Percentiles rank a stretch among this genome's conserved stretches.
Conservation (phyloP, 352 stramenopile genomes). For the Blastocystis sp. region DNA sequence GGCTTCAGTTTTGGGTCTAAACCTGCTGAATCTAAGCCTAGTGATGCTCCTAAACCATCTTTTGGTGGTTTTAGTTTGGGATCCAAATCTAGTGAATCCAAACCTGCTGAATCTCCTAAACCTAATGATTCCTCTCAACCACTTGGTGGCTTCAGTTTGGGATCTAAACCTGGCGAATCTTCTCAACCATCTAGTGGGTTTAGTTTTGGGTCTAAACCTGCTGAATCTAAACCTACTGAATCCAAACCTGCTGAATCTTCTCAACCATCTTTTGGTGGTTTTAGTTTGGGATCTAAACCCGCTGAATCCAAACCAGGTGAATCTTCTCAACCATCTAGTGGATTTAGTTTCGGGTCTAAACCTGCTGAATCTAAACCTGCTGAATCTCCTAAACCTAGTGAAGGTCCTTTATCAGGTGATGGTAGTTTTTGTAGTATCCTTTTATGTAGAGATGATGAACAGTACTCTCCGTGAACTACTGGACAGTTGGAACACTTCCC, state of each 20-base stretch:
- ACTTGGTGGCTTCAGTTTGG: not conserved
- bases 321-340: not conserved
- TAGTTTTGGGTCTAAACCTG: not conserved
- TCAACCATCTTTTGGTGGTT: not conserved
- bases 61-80: not conserved
- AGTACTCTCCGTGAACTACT: not conserved
- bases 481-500: not conserved
- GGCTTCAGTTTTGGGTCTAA: constrained; percentile 12
- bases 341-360: not conserved
- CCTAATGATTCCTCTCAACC: not conserved
- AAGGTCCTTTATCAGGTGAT: not conserved
- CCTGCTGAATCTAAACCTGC: not conserved
- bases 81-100: not conserved
- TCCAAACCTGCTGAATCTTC: not conserved
- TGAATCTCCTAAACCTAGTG: not conserved
- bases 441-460: constrained; percentile 20
- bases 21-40: not conserved
- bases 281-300: not conserved
- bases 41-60: not conserved
- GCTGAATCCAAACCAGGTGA: not conserved
- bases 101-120: not conserved
- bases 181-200: not conserved
- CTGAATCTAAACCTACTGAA: not conserved
- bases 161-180: not conserved
- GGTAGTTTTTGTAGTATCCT: not conserved